These are phyloP conservation scores for Sphaerulina vaccinii DNA, from an alignment of 2,329 filamentous ascomycete genomes.

Conservation along the genomic window DNA sequence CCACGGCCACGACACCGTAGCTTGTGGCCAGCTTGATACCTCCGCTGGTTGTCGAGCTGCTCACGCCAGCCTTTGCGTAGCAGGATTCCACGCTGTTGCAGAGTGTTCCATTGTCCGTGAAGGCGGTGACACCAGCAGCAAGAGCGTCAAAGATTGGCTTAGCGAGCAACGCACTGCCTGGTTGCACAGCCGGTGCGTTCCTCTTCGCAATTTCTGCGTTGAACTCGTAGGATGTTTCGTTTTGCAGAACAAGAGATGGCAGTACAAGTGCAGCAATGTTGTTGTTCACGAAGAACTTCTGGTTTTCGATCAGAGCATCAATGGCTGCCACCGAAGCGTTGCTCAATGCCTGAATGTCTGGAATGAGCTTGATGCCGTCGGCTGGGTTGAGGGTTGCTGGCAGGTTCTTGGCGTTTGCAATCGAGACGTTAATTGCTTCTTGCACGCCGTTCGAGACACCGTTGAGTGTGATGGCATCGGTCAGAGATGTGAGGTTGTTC, in stretches of 20 bases:
- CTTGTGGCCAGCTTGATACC: neutral
- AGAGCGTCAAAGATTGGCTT: slow-evolving; percentile 5
- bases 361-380: slow-evolving; percentile 14
- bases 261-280: slow-evolving; percentile 8
- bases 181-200: slow-evolving; percentile 8
- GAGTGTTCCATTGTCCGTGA: slow-evolving; percentile 8
- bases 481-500: slow-evolving; percentile 5
- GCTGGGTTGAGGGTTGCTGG: slow-evolving; percentile 6
- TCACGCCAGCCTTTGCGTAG: neutral
- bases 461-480: slow-evolving; percentile 9
- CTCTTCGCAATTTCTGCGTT: slow-evolving; percentile 5
- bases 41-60: neutral
- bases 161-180: slow-evolving; percentile 4
- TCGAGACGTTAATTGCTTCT: slow-evolving; percentile 9
- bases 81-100: slow-evolving; percentile 1
- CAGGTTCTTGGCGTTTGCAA: slow-evolving; percentile 14
- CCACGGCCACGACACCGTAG: slow-evolving; percentile 2
- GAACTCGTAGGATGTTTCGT: slow-evolving; percentile 13
- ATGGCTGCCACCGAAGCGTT: slow-evolving; percentile 14
- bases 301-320: slow-evolving; percentile 9
- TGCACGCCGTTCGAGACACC: slow-evolving; percentile 7
- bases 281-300: slow-evolving; percentile 12
- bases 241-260: slow-evolving; percentile 9
- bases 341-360: slow-evolving; percentile 11
- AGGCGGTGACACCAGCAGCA: slow-evolving; percentile 14